Evolutionary conservation across 1,284 basidiomycete genomes (phyloP), one percentile per base, ranked within the genome.

Genomic region (Cryptococcus sp.): DNA sequence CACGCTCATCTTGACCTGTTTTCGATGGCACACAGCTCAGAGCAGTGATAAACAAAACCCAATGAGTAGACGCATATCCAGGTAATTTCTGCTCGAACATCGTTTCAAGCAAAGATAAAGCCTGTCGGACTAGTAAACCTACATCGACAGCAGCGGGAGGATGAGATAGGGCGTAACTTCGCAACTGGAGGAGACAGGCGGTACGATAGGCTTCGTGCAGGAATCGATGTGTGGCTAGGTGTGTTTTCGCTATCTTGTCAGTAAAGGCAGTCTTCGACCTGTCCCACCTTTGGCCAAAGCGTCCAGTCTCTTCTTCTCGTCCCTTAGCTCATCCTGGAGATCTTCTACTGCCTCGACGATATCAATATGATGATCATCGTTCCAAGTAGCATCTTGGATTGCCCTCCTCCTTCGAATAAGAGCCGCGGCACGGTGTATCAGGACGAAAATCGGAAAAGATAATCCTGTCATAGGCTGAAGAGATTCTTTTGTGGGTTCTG

Each of bases 191-290:
- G 0, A 70, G 55, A 32, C 62, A 65, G 8, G 68, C 58, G 4
- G 57, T 63, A 5, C 68, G 60, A 55, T 64, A 68, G 10, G 67
- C 66, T 46, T 72, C 68, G 58, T 70, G 70, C 1, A 70, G 60
- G 51, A 63, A 67, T 5, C 67, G 65, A 51, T 68, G 66, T 4
- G 61, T 58, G 15, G 59, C 45, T 8, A 71, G 54, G 5, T 62
- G 52, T 31, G 67, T 64, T 43, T 64, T 61, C n/a, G 56, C 66
- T 67, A 41, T 10, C 38, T 10, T 10, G 10, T n/a, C 10, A 41
- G 10, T n/a, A 23, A 23, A 23, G 23, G 23, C 23, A 23, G 23
- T 23, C 23, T 23, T 23, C 23, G 23, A 23, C 23, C 10, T 10
- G 38, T 10, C 38, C n/a, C n/a, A 41, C 38, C 38, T 41, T 41